These are phyloP conservation scores for Pestalotiopsis fici DNA, from an alignment of 2,329 filamentous ascomycete species.

Conservation along the genomic window DNA sequence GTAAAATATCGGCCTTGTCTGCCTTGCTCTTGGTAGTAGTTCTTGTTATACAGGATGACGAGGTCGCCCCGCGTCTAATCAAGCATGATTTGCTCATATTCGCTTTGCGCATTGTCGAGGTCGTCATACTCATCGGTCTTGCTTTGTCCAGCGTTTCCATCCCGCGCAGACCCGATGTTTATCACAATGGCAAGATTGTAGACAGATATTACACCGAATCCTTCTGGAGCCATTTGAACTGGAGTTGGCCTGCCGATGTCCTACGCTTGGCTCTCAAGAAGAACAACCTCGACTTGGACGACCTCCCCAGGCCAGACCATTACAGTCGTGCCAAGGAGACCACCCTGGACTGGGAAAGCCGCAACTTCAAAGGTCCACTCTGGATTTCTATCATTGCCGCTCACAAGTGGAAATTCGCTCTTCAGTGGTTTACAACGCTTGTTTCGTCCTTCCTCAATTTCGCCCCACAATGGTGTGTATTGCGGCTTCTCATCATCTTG, in stretches of 20 bases:
- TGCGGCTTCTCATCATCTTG: slow-evolving; percentile 64
- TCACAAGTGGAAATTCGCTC: slow-evolving; percentile 54
- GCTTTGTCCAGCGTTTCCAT: slow-evolving; percentile 53
- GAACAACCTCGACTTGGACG: slow-evolving; percentile 59
- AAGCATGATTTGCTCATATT: slow-evolving; percentile 35
- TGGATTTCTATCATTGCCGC: slow-evolving; percentile 61
- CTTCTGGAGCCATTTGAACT: slow-evolving; percentile 63
- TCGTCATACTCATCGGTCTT: slow-evolving; percentile 45
- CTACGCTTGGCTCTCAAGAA: slow-evolving; percentile 57
- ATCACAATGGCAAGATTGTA: slow-evolving; percentile 56
- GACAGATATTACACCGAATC: slow-evolving; percentile 65
- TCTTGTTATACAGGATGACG: slow-evolving; percentile 45
- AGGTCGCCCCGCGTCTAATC: slow-evolving; percentile 34
- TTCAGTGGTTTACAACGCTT: slow-evolving; percentile 62
- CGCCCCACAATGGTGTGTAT: slow-evolving; percentile 69
- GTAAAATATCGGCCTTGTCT: slow-evolving; percentile 52
- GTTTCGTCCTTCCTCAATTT: slow-evolving; percentile 62
- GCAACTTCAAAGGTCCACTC: slow-evolving; percentile 50
- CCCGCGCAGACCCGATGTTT: slow-evolving; percentile 70
- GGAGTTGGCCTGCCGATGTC: slow-evolving; percentile 61
- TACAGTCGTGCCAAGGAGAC: slow-evolving; percentile 51
- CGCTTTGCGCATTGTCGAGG: slow-evolving; percentile 48
- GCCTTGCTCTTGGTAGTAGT: slow-evolving; percentile 43
- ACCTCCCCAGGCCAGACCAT: slow-evolving; percentile 64
- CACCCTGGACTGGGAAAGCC: slow-evolving; percentile 49